Conservation (phyloP, 768 basidiomycete genomes). For the Auriculariales sp. region DNA sequence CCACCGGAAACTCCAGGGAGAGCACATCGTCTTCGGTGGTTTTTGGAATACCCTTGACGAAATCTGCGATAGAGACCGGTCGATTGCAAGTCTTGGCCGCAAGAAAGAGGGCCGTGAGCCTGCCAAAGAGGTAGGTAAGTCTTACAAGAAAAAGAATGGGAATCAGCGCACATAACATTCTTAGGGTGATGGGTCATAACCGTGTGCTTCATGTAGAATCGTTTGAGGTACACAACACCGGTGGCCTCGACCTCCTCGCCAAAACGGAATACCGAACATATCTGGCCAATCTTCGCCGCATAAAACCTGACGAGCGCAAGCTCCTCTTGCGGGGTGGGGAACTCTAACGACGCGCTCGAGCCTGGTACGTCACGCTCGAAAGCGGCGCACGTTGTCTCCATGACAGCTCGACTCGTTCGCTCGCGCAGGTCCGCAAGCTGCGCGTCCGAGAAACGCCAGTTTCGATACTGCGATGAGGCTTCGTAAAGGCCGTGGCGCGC, state of each 20-base stretch:
- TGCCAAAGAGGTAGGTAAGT: constrained; percentile 19
- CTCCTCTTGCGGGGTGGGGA: constrained; percentile 74
- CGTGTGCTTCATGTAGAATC: constrained; percentile 95
- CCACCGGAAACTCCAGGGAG: constrained; percentile 88
- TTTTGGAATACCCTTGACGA: constrained; percentile 70
- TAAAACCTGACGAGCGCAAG: constrained; percentile 80
- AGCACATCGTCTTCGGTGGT: constrained; percentile 74
- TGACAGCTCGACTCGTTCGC: constrained; percentile 60
- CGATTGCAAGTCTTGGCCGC: constrained; percentile 97
- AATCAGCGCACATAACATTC: constrained; percentile 76
- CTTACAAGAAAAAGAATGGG: constrained; percentile 4
- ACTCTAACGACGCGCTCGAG: constrained; percentile 56
- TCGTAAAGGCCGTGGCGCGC: constrained; percentile 39
- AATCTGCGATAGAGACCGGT: constrained; percentile 75
- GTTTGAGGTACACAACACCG: constrained; percentile 80
- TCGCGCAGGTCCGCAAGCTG: constrained; percentile 44
- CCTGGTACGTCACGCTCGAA: constrained; percentile 73
- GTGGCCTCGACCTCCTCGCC: constrained; percentile 91
- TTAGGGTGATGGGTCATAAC: constrained; percentile 99
- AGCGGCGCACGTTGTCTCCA: constrained; percentile 59
- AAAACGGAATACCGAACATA: constrained; percentile 76
- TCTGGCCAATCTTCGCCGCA: constrained; percentile 66
- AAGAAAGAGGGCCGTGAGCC: constrained; percentile 89
- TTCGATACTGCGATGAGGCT: constrained; percentile 63
- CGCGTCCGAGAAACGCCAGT: constrained; percentile 79